These are phyloP conservation scores for Sphaerostilbella broomeana DNA, from an alignment of 2,329 filamentous ascomycete genomes.

Conservation along the genomic window DNA sequence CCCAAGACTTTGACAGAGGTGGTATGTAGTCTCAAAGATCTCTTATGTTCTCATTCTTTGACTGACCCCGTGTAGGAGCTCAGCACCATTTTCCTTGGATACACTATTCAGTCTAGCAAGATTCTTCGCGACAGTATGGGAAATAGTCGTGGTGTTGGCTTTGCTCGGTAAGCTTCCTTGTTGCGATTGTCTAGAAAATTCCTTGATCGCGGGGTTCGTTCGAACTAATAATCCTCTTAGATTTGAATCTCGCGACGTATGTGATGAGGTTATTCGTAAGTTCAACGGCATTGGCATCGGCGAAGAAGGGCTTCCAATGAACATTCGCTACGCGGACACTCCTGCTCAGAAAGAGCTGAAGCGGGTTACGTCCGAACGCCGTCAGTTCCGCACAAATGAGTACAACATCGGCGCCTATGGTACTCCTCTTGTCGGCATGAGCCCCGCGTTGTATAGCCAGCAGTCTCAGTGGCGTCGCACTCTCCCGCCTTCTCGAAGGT, in stretches of 20 bases:
- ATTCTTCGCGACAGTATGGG: conserved; percentile 89
- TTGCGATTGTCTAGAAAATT: no score
- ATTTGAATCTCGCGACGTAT: conserved; percentile 83
- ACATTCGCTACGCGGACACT: conserved; percentile 95
- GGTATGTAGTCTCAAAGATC: conserved; percentile 42
- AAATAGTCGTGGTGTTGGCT: conserved; percentile 92
- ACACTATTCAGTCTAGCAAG: conserved; percentile 84
- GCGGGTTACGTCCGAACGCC: conserved; percentile 88
- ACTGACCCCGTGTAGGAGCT: conserved; percentile 49
- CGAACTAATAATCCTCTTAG: no score
- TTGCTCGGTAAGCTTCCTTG: conserved; percentile 68
- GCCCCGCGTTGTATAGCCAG: conserved; percentile 30
- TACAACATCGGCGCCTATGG: conserved; percentile 74
- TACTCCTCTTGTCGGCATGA: conserved; percentile 53
- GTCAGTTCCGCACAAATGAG: conserved; percentile 92
- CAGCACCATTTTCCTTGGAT: conserved; percentile 70
- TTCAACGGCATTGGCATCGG: conserved; percentile 77
- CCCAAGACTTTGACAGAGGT: conserved; percentile 88
- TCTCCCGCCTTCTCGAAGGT: conserved; percentile 26
- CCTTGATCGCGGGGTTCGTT: no score
- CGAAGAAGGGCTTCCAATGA: conserved; percentile 74
- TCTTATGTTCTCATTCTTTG: not conserved
- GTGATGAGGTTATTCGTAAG: conserved; percentile 78
- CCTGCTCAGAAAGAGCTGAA: conserved; percentile 95
- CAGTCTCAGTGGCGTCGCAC: conserved; percentile 33